A percentile compares a stretch with the other conserved stretches of the same genome.
Conservation (phyloP, 345 rosid genomes). For the Gossypioides kirkii region DNA sequence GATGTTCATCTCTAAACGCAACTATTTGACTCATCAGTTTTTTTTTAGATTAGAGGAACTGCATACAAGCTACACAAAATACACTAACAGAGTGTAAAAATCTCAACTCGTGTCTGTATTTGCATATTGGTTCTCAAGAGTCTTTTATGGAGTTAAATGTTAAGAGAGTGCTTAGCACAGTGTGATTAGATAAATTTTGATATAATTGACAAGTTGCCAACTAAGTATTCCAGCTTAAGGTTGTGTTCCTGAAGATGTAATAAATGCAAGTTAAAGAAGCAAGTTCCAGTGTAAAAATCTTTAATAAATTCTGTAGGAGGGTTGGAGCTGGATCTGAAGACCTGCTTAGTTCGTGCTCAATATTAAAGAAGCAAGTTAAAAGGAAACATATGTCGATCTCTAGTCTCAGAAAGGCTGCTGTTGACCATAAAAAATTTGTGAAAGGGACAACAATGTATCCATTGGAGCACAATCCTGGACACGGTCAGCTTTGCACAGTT, state of each 20-base stretch:
- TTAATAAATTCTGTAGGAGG: constrained; percentile 37
- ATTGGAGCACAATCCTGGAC: constrained; percentile 61
- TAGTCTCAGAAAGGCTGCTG: constrained; percentile 41
- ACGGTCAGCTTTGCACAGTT: constrained; percentile 57
- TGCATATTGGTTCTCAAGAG: background rate
- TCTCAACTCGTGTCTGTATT: background rate
- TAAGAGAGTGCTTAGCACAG: background rate
- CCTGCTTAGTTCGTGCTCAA: constrained; percentile 50
- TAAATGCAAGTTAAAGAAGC: background rate
- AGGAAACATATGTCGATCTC: constrained; percentile 29
- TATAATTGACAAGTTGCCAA: background rate
- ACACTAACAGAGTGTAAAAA: background rate
- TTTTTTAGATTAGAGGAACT: background rate
- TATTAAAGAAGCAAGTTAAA: constrained; percentile 40
- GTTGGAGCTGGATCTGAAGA: constrained; percentile 65
- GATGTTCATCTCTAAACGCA: background rate
- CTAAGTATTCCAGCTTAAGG: background rate
- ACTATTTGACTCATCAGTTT: background rate
- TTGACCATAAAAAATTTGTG: constrained; percentile 51
- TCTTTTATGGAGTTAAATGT: background rate
- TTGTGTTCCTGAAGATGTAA: constrained; percentile 1
- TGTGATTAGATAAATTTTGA: background rate
- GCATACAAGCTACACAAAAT: background rate
- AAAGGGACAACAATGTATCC: constrained; percentile 58
- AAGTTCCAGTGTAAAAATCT: background rate